A percentile compares a stretch with the other conserved stretches of the same genome.
Evolutionary conservation across 371 early-diverging fungal genomes (phyloP).

Genomic region (Nematocida sp.): DNA sequence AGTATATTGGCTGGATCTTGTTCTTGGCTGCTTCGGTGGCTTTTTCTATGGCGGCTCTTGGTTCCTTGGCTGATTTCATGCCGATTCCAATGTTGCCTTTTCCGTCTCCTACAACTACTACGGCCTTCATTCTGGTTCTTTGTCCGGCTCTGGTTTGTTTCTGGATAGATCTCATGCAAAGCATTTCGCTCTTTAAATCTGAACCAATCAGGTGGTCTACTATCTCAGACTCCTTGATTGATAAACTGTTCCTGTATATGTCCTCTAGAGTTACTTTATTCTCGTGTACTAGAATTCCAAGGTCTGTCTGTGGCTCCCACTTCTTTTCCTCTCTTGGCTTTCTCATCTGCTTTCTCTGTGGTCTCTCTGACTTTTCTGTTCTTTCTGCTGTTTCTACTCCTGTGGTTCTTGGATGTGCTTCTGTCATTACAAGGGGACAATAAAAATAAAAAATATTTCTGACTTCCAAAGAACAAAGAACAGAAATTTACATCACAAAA

Average conservation of each 20-base stretch:
- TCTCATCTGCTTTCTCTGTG: conserved; percentile 2
- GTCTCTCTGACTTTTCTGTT: conserved; percentile 23
- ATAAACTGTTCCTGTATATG: conserved; percentile 89
- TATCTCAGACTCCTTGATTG: conserved; percentile 98
- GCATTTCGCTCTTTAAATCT: conserved; percentile 92
- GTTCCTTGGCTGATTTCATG: conserved; percentile 97
- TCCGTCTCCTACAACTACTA: conserved; percentile 92
- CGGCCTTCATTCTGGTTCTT: conserved; percentile 98
- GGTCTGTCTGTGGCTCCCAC: conserved; percentile 64
- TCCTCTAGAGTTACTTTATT: conserved; percentile 72
- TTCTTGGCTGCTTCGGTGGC: conserved; percentile 96
- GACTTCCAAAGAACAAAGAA: background rate
- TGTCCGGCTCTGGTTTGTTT: conserved; percentile 99
- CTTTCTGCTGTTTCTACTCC: background rate
- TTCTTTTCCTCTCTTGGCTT: conserved; percentile 55
- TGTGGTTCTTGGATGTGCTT: conserved; percentile 9
- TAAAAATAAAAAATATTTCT: conserved; percentile 36
- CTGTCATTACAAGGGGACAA: conserved; percentile 26
- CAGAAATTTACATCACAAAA: background rate
- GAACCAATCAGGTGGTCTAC: conserved; percentile 80
- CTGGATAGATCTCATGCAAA: conserved; percentile 98
- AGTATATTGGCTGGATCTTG: conserved; percentile 88
- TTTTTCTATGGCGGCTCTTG: conserved; percentile 91
- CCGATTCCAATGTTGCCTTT: conserved; percentile 96
- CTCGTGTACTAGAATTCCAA: conserved; percentile 64